phyloP scores from a whole-genome alignment of 2,329 filamentous ascomycete species.

The Pseudopithomyces chartarum region DNA sequence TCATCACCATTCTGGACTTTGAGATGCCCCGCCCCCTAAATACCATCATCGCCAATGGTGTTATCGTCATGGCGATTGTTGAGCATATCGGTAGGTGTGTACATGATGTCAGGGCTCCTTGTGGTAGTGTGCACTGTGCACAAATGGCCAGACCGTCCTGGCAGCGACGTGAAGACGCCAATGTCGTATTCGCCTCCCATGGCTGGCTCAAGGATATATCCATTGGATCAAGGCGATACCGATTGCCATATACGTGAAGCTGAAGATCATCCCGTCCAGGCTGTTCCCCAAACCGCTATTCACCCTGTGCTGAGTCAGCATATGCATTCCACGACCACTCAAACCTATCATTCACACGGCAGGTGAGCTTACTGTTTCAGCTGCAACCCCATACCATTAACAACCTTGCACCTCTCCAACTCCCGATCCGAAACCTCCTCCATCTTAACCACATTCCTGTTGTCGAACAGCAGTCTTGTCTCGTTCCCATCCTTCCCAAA shows the following conservation, averaged over 20 bases:
- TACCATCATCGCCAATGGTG: no score
- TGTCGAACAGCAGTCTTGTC: constrained; percentile 31
- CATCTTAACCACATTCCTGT: constrained; percentile 37
- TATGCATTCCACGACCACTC: constrained; percentile 2
- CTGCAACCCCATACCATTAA: constrained; percentile 33
- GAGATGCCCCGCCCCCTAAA: no score
- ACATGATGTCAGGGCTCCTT: no score
- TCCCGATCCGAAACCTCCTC: constrained; percentile 28
- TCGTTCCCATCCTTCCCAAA: constrained; percentile 22
- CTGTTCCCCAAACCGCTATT: neutral
- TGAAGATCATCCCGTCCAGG: neutral
- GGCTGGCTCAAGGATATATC: constrained; percentile 19
- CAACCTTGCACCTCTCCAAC: constrained; percentile 26
- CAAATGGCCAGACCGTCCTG: no score
- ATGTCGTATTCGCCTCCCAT: no score
- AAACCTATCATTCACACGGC: neutral
- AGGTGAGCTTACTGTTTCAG: constrained; percentile 35
- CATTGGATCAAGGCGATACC: constrained; percentile 17
- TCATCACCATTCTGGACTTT: no score
- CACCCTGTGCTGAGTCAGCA: constrained; percentile 16
- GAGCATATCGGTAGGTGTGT: no score
- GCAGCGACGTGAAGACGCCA: neutral
- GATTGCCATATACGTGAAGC: constrained; percentile 8
- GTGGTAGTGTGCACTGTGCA: no score
- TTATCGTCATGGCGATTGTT: no score